A percentile compares a stretch with the other conserved stretches of the same genome.
These are phyloP conservation scores for Hsuehochloa calcarea DNA, from an alignment of 176 grass and related monocot species.

Conservation along the genomic window DNA sequence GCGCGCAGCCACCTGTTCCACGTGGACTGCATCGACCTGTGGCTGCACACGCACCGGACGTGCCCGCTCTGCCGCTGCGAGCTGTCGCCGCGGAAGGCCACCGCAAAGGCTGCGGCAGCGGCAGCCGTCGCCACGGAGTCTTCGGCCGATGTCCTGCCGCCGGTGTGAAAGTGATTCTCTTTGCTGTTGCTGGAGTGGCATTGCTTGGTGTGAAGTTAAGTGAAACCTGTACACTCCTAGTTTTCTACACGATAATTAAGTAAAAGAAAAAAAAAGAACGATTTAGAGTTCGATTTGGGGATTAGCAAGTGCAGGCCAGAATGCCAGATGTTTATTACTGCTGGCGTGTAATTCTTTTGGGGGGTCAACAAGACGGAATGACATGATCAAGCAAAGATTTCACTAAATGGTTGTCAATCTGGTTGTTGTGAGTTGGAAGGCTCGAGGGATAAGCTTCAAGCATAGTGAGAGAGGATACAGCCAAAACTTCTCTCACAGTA, in stretches of 20 bases:
- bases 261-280: background rate
- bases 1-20: constrained; percentile 54
- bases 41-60: constrained; percentile 39
- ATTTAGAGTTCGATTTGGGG: background rate
- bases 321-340: too few relatives aligned
- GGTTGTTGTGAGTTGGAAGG: background rate
- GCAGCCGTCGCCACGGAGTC: background rate
- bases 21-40: constrained; percentile 54
- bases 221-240: background rate
- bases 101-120: background rate
- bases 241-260: background rate
- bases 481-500: background rate
- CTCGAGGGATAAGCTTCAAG: background rate
- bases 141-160: background rate
- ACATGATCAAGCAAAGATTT: background rate
- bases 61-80: constrained; percentile 54
- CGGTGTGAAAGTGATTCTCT: background rate
- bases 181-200: background rate
- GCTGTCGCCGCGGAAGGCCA: background rate
- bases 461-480: too few relatives aligned
- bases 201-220: background rate
- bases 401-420: background rate
- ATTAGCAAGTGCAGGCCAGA: background rate
- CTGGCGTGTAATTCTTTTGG: background rate
- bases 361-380: background rate